Evolutionary conservation across 2,329 filamentous ascomycete species (phyloP).

Genomic region (Clonostachys byssicola): DNA sequence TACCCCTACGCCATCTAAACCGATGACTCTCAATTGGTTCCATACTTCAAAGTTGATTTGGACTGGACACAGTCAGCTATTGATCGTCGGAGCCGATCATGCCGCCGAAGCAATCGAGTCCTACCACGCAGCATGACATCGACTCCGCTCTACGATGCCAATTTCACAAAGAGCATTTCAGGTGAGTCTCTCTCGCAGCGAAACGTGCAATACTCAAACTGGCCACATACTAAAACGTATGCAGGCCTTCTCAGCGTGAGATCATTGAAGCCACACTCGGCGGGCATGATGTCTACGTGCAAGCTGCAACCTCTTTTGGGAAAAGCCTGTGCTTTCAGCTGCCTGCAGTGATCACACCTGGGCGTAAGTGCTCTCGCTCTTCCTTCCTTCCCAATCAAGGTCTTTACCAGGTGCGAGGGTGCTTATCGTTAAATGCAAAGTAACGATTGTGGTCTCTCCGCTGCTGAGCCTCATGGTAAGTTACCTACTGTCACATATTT

Average conservation of each 20-base stretch:
- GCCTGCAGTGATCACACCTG: constrained; percentile 81
- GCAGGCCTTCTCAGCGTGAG: constrained; percentile 77
- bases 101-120: constrained; percentile 18
- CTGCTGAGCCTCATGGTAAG: constrained; percentile 81
- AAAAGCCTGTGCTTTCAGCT: constrained; percentile 93
- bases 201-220: background rate
- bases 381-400: background rate
- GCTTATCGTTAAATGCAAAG: constrained; percentile 28
- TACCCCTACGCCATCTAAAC: no score
- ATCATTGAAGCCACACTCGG: constrained; percentile 79
- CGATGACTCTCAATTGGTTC: no score
- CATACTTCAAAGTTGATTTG: no score
- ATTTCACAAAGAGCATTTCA: constrained; percentile 71
- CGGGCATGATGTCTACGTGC: constrained; percentile 87
- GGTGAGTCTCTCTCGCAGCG: constrained; percentile 37
- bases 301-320: constrained; percentile 86
- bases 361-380: constrained; percentile 53
- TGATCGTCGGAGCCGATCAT: background rate
- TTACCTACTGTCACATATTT: background rate
- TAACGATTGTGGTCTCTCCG: constrained; percentile 88
- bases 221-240: background rate
- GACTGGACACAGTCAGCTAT: no score
- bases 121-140: constrained; percentile 41
- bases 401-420: background rate
- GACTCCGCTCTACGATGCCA: constrained; percentile 71